A percentile compares a stretch with the other conserved stretches of the same genome.
These are phyloP conservation scores for Gracilaria domingensis DNA, from an alignment of 23 red algal species.

Conservation along the genomic window DNA sequence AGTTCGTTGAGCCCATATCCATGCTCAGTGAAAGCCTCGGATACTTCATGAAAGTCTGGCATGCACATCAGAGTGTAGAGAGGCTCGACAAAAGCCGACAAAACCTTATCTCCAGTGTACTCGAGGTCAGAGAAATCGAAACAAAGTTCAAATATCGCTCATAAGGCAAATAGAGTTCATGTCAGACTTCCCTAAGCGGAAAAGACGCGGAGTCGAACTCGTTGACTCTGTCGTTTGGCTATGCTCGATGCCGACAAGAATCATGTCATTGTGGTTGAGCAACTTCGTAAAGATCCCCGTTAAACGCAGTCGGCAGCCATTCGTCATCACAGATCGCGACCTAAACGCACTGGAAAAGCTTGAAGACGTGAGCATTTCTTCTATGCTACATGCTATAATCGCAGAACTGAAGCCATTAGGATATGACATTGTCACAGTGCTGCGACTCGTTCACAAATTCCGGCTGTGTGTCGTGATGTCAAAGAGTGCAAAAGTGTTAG, in stretches of 20 bases:
- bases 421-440: not conserved
- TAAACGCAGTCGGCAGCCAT: conserved; percentile 10
- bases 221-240: too few relatives aligned
- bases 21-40: not conserved
- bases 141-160: conserved; percentile 17
- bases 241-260: not conserved
- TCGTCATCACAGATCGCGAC: conserved; percentile 1
- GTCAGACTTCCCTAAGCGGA: not conserved
- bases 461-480: not conserved
- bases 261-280: not conserved
- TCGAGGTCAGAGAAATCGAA: conserved; percentile 23
- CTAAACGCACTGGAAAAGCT: conserved; percentile 10
- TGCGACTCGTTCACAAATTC: not conserved
- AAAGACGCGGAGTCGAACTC: not conserved
- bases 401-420: not conserved
- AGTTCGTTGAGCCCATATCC: conserved; percentile 54
- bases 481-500: too few relatives aligned
- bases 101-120: not conserved
- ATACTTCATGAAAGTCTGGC: conserved; percentile 7
- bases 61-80: not conserved
- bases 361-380: not conserved
- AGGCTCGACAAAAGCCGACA: not conserved
- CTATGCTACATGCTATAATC: not conserved
- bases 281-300: not conserved
- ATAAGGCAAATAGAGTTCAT: not conserved